Base-by-base conservation (phyloP, 306 rosid genomes). In the Trifolium subterraneum region DNA sequence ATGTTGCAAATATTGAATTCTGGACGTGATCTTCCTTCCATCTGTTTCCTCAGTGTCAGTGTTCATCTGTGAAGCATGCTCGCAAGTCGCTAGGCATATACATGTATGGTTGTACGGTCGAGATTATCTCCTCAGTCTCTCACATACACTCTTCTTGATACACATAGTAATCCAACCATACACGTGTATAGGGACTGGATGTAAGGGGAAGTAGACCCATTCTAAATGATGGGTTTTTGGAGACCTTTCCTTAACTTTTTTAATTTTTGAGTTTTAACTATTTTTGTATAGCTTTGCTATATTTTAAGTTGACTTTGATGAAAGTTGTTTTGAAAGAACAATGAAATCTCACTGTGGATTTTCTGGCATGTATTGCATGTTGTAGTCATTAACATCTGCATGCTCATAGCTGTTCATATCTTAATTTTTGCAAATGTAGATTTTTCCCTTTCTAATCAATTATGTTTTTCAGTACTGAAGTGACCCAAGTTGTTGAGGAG, bases 401-500 rank as follows among this genome's bases (percentile, higher is more conserved):
- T 47, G 25, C 35, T 68, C 27, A 27, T 66, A 66, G 38, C 72
- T 62, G 31, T 73, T 79, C 25, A 45, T 72, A 38, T 74, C 38
- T 78, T 75, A 4, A 6, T 3, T 60, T 33, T 33, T 66, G 59
- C 70, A 67, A 56, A 55, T 56, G 41, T 47, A 42, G 19, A 31
- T 39, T 73, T 73, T 36, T 2, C 75, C 31, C 58, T 64, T 60
- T 78, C 83, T 87, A 66, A 87, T 71, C 41, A 52, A 74, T 67
- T 81, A 29, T 22, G 68, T 54, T 75, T 85, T 88, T 60, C 93
- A 95, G 99, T 76, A 71, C 82, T 75, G 96, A 83, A 74, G 87
- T 81, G 74, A 64, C 68, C 14, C 80, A 85, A 84, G 93, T 84
- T 68, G 90, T 86, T 79, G 86, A 81, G 75, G 93, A 92, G 87